Base-by-base conservation (phyloP, 1,284 basidiomycete species). In the Cryptococcus neoformans region DNA sequence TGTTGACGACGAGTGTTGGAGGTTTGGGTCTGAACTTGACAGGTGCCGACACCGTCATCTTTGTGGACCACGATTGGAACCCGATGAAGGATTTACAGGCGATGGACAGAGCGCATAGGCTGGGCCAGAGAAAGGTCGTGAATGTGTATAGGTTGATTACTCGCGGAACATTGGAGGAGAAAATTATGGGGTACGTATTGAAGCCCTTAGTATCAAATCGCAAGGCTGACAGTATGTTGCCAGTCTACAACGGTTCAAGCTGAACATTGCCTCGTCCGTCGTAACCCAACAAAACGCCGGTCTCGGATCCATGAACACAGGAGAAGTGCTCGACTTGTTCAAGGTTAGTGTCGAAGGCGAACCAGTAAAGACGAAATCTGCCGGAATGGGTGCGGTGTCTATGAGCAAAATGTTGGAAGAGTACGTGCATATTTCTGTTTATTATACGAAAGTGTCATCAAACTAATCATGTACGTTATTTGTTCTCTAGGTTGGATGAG, bases 51-150 rank as follows among this genome's bases (percentile, higher is more conserved):
- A 99, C 96, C 1, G 96, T 99, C 63, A 97, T 99, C 63, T 99
- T 99, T 69, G 92, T 99, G 49, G 96, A 99, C 75, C 96, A 99
- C 75, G 96, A 99, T 75, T 99, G 96, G 96, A 99, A 99, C 76
- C 96, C 96, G 16, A 97, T 96, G 93, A 98, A 98, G 77, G 96
- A 99, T 79, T 80, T 99, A 10, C 96, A 99, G 75, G 96, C 96
- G 6, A 99, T 99, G 96, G 96, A 99, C 75, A 86, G 96, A 55
- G 96, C 96, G 1, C 96, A 99, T 79, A 88, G 96, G 55, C 87
- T 99, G 36, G 96, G 96, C 4, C 96, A 99, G 80, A 99, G 97
- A 81, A 93, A 94, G 78, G 94, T 98, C 12, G 96, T 99, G 47
- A 99, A 98, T 69, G 96, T 99, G 4, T 99, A 99, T 80, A 87